Conservation (phyloP, 139 green algal species). For the Tetradesmus obliquus region DNA sequence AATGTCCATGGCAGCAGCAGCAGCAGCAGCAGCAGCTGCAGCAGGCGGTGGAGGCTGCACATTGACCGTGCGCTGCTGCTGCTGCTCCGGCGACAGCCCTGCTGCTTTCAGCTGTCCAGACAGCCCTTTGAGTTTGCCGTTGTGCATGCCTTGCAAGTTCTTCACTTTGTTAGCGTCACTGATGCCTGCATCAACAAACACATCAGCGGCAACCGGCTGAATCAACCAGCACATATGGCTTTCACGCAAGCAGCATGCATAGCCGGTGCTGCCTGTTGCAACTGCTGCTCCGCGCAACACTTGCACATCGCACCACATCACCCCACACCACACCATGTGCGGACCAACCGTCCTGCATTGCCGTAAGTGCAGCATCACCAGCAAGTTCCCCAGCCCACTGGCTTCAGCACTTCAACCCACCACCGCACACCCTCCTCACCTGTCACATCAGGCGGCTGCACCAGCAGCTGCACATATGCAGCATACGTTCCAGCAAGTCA, state of each 20-base stretch:
- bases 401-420: too few species aligned
- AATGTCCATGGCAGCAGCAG: not conserved
- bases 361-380: too few species aligned
- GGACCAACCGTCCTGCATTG: too few species aligned
- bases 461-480: not conserved
- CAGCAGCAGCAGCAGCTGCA: not conserved
- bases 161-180: slow-evolving; percentile 25
- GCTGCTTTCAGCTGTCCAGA: not conserved
- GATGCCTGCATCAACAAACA: not conserved
- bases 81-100: not conserved
- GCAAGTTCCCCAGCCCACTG: too few species aligned
- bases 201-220: not conserved
- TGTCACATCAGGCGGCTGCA: not conserved
- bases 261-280: too few species aligned
- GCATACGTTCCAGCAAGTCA: too few species aligned
- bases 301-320: not conserved
- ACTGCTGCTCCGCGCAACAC: not conserved
- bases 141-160: slow-evolving; percentile 38
- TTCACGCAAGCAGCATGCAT: too few species aligned
- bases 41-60: not conserved
- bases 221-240: too few species aligned
- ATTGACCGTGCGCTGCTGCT: not conserved
- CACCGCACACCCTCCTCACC: too few species aligned
- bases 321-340: too few species aligned
- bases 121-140: slow-evolving; percentile 30